Evolutionary conservation across 805 yeast species (phyloP).

Genomic region (Saccharomycopsis selenospora): DNA sequence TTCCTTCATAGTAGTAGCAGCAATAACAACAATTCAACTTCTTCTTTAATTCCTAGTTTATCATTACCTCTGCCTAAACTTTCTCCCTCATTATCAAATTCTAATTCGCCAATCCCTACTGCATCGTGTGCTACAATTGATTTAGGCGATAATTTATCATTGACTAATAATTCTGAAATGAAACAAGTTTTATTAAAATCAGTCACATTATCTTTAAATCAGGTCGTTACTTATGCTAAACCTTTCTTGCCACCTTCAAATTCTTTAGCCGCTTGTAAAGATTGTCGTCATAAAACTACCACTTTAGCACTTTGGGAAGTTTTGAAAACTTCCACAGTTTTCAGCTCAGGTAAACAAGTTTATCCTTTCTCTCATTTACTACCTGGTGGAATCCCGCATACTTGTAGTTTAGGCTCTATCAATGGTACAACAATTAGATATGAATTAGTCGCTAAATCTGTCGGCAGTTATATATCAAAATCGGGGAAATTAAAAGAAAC

Average conservation of each 20-base stretch:
- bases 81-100: slow-evolving; percentile 10
- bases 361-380: slow-evolving; percentile 88
- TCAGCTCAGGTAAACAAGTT: slow-evolving; percentile 65
- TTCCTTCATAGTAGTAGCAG: neutral
- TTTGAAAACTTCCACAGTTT: slow-evolving; percentile 47
- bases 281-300: slow-evolving; percentile 48
- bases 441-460: slow-evolving; percentile 59
- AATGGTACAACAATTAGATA: slow-evolving; percentile 54
- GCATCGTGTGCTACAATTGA: slow-evolving; percentile 22
- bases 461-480: slow-evolving; percentile 33
- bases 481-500: slow-evolving; percentile 27
- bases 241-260: slow-evolving; percentile 57
- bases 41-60: neutral
- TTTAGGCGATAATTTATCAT: neutral
- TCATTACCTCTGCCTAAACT: neutral
- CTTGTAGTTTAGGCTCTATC: slow-evolving; percentile 50
- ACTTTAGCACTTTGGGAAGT: slow-evolving; percentile 88
- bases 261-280: slow-evolving; percentile 44
- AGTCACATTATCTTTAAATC: slow-evolving; percentile 64
- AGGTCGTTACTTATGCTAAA: slow-evolving; percentile 54
- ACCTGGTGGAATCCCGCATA: slow-evolving; percentile 84
- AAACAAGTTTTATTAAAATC: slow-evolving; percentile 45
- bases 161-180: neutral
- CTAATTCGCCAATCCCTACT: slow-evolving; percentile 22
- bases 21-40: neutral